Conservation (phyloP, 768 basidiomycete genomes). For the Phallus indusiatus region DNA sequence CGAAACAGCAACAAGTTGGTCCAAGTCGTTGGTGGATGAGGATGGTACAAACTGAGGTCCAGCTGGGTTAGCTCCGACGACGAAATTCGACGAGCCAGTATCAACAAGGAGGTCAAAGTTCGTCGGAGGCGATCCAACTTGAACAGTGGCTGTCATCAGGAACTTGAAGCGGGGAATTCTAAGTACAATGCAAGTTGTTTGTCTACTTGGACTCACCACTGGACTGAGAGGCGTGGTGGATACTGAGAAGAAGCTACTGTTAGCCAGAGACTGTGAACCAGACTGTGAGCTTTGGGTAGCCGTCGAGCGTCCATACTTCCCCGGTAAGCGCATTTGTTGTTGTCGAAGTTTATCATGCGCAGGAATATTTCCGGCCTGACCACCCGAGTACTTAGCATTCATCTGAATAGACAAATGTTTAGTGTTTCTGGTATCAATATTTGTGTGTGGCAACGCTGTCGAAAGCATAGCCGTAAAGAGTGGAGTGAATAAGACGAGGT, state of each 20-base stretch:
- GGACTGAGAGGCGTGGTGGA: background rate
- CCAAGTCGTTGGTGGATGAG: conserved; percentile 37
- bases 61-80: conserved; percentile 44
- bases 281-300: too few species aligned
- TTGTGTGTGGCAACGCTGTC: background rate
- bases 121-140: conserved; percentile 42
- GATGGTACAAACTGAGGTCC: conserved; percentile 33
- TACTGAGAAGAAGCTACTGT: background rate
- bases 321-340: background rate
- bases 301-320: background rate
- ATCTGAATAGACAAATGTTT: background rate
- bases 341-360: background rate
- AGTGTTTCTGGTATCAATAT: background rate
- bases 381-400: background rate
- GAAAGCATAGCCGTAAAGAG: background rate
- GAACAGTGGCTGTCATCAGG: conserved; percentile 43
- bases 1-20: conserved; percentile 32
- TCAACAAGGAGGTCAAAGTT: conserved; percentile 47
- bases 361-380: background rate
- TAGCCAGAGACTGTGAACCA: background rate
- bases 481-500: background rate
- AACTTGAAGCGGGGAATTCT: background rate
- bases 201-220: background rate
- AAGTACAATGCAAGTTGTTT: background rate
- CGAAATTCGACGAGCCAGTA: conserved; percentile 51